phyloP scores from a whole-genome alignment of 805 yeast genomes.

The Wickerhamomyces bovis region DNA sequence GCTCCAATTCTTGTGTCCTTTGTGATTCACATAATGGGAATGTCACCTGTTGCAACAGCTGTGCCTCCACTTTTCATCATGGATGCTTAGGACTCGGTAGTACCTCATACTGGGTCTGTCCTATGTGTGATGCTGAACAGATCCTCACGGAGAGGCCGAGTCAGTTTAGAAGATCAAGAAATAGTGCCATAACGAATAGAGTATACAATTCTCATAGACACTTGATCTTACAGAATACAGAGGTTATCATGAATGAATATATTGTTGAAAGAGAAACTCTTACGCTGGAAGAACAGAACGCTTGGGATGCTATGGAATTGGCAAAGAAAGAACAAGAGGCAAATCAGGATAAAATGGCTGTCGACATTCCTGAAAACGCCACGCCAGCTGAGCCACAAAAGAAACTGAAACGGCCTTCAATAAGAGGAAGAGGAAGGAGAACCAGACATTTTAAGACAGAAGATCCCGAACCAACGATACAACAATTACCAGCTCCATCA shows the following conservation, averaged over 20 bases:
- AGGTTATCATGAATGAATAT: constrained; percentile 3
- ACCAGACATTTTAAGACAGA: neutral
- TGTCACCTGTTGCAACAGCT: constrained; percentile 23
- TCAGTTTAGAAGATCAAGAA: constrained; percentile 20
- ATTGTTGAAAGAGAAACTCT: constrained; percentile 11
- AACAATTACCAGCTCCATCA: constrained; percentile 5
- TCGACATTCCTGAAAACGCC: neutral
- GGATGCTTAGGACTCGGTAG: constrained; percentile 32
- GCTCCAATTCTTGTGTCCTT: constrained; percentile 18
- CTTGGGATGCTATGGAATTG: constrained; percentile 21
- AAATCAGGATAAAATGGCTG: neutral
- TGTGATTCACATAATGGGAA: constrained; percentile 18
- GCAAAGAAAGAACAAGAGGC: constrained; percentile 8
- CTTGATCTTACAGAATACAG: neutral
- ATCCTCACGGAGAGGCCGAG: constrained; percentile 18
- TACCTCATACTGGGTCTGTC: constrained; percentile 38
- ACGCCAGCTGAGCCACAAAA: neutral
- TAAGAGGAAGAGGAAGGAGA: constrained; percentile 12
- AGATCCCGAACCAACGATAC: neutral
- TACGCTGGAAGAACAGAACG: constrained; percentile 17
- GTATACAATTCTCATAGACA: constrained; percentile 17
- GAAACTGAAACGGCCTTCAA: constrained; percentile 19
- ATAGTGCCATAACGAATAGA: constrained; percentile 24
- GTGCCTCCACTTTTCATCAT: constrained; percentile 36
- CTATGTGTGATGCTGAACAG: constrained; percentile 43